These are phyloP conservation scores for Phytopythium boreale DNA, from an alignment of 352 stramenopile genomes.

Conservation along the genomic window DNA sequence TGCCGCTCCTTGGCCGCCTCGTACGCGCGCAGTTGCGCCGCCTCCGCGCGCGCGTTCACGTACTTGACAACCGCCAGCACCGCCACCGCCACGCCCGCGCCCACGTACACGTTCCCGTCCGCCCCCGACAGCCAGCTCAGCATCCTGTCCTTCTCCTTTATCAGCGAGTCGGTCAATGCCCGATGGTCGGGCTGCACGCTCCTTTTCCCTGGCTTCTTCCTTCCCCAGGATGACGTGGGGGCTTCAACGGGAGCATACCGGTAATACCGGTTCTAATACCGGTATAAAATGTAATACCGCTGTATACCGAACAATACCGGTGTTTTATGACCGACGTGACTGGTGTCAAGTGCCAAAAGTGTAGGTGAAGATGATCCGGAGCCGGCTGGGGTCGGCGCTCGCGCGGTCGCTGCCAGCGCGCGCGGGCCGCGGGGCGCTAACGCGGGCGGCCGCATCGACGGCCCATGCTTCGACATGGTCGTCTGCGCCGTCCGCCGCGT, in stretches of 20 bases:
- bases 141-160: constrained; percentile 14
- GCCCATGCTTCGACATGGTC: background rate
- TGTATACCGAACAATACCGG: no score
- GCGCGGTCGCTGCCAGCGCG: background rate
- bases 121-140: constrained; percentile 43
- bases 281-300: background rate
- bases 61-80: constrained; percentile 54
- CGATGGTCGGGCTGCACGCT: no score
- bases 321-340: background rate
- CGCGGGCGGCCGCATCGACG: background rate
- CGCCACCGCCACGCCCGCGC: constrained; percentile 46
- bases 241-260: background rate
- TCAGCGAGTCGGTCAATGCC: background rate
- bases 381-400: background rate
- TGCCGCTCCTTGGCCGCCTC: constrained; percentile 60
- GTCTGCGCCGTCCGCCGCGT: background rate
- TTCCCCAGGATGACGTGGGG: background rate
- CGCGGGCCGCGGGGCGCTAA: background rate
- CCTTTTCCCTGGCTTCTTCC: background rate
- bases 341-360: background rate
- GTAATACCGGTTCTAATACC: background rate
- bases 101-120: constrained; percentile 56
- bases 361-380: background rate
- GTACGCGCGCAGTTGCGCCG: constrained; percentile 58
- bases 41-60: constrained; percentile 61